Evolutionary conservation across 441 rosid genomes (phyloP).

Genomic region (Populus tomentosa): DNA sequence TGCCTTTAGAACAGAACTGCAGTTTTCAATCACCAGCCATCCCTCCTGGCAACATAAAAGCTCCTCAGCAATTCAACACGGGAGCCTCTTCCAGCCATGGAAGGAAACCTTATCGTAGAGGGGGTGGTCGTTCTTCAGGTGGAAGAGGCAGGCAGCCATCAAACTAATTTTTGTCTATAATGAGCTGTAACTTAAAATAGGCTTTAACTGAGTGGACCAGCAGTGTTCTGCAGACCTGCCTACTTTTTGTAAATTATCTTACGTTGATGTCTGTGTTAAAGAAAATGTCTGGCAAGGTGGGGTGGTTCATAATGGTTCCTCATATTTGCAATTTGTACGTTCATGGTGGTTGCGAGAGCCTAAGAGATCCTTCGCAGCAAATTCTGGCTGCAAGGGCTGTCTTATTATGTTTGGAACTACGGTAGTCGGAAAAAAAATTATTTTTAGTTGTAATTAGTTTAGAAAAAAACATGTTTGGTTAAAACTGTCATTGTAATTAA

Average conservation of each 20-base stretch:
- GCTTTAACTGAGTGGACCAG: background rate
- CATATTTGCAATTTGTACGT: background rate
- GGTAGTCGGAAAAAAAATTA: too few relatives aligned
- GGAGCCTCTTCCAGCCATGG: conserved; percentile 45
- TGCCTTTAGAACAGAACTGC: conserved; percentile 18
- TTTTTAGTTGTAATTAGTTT: too few relatives aligned
- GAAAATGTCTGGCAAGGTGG: background rate
- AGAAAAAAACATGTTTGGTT: too few relatives aligned
- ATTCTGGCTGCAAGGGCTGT: background rate
- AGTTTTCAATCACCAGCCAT: conserved; percentile 20
- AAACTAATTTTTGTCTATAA: conserved; percentile 12
- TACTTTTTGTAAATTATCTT: background rate
- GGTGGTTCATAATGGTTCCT: background rate
- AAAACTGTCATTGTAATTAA: too few relatives aligned
- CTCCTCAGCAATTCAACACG: conserved; percentile 41
- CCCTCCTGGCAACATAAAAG: conserved; percentile 23
- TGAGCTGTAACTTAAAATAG: background rate
- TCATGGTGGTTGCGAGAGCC: background rate
- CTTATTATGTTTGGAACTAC: too few relatives aligned
- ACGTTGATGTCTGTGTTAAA: background rate
- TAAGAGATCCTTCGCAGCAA: background rate
- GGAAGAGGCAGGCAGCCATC: conserved; percentile 29
- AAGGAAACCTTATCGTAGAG: conserved; percentile 38
- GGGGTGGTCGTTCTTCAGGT: conserved; percentile 36
- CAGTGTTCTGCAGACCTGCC: background rate